These are phyloP conservation scores for Eucalyptus microcorys DNA, from an alignment of 345 rosid genomes.

Conservation along the genomic window DNA sequence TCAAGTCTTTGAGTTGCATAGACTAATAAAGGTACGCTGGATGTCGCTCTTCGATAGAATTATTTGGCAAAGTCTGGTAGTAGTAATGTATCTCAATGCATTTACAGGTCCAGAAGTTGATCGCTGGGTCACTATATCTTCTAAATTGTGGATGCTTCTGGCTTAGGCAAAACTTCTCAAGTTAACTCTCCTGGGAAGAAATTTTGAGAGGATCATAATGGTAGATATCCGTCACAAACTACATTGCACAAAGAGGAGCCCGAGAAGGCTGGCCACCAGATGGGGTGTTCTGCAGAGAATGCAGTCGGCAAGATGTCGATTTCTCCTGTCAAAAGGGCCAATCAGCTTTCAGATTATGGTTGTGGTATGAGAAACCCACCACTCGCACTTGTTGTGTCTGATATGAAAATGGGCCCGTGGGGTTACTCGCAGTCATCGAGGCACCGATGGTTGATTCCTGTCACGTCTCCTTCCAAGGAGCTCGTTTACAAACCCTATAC, in stretches of 20 bases:
- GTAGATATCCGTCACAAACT: conserved; percentile 18
- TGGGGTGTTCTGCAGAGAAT: conserved; percentile 47
- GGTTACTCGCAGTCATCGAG: not conserved
- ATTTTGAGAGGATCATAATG: conserved; percentile 17
- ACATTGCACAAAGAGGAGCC: conserved; percentile 16
- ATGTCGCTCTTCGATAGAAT: not conserved
- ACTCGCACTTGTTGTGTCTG: conserved; percentile 1
- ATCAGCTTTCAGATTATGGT: conserved; percentile 24
- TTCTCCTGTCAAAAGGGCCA: conserved; percentile 13
- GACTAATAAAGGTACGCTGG: conserved; percentile 66
- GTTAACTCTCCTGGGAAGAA: conserved; percentile 31
- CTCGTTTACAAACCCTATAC: conserved; percentile 76
- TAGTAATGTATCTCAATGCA: not conserved
- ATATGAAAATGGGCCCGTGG: conserved; percentile 20
- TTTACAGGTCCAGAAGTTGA: conserved; percentile 61
- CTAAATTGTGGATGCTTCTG: conserved; percentile 37
- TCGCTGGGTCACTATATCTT: conserved; percentile 56
- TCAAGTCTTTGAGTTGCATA: conserved; percentile 90
- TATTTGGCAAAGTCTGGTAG: not conserved
- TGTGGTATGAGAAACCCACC: conserved; percentile 15
- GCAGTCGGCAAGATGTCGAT: conserved; percentile 26
- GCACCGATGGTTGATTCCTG: conserved; percentile 66
- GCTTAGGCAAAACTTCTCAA: conserved; percentile 23
- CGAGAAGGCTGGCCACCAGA: conserved; percentile 17
- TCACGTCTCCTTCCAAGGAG: conserved; percentile 86